These are phyloP conservation scores for Pichia heedii DNA, from an alignment of 805 yeast genomes.

Conservation along the genomic window DNA sequence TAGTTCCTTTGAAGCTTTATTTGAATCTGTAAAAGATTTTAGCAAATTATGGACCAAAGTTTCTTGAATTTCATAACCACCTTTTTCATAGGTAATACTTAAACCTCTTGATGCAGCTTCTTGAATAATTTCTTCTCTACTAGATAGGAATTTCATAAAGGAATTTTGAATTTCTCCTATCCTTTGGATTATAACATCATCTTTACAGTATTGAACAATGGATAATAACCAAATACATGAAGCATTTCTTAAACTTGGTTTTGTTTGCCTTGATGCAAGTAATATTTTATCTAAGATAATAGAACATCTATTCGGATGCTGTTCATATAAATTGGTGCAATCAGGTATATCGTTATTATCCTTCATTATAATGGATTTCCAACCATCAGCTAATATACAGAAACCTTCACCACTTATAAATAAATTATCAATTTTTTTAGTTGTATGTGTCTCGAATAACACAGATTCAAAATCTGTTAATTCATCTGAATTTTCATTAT, in stretches of 20 bases:
- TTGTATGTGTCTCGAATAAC: constrained; percentile 48
- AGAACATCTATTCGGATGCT: constrained; percentile 12
- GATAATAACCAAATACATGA: constrained; percentile 84
- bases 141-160: constrained; percentile 72
- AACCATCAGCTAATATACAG: constrained; percentile 61
- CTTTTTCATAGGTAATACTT: constrained; percentile 70
- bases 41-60: constrained; percentile 64
- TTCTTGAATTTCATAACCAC: constrained; percentile 59
- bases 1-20: constrained; percentile 32
- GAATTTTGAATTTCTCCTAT: constrained; percentile 60
- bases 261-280: constrained; percentile 47
- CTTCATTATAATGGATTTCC: constrained; percentile 52
- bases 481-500: background rate
- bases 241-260: constrained; percentile 66
- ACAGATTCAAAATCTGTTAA: constrained; percentile 30
- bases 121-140: constrained; percentile 79
- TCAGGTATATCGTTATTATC: constrained; percentile 54
- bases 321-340: constrained; percentile 29
- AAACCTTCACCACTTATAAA: constrained; percentile 83
- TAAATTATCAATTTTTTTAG: constrained; percentile 67
- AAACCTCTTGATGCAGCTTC: constrained; percentile 89
- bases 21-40: constrained; percentile 67
- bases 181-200: constrained; percentile 30
- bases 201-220: constrained; percentile 63
- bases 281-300: constrained; percentile 43